Conservation (phyloP, 106 monocot genomes). For the Vanilla planifolia region DNA sequence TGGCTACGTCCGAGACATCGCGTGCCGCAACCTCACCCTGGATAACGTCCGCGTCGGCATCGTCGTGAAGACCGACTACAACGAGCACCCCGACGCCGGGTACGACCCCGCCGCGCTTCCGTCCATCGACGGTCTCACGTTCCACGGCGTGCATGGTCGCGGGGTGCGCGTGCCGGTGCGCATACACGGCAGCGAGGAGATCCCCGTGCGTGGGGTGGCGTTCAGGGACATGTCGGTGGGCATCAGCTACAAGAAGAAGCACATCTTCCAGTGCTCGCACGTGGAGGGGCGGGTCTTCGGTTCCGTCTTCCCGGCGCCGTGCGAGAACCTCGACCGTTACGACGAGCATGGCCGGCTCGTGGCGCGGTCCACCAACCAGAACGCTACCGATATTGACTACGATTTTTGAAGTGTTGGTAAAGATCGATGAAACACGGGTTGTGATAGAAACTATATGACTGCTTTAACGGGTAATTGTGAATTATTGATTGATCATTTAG, state of each 20-base stretch:
- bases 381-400: slow-evolving; percentile 46
- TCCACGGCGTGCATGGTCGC: slow-evolving; percentile 36
- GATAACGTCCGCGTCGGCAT: slow-evolving; percentile 73
- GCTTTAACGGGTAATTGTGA: no score
- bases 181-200: slow-evolving; percentile 56
- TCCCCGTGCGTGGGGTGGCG: slow-evolving; percentile 49
- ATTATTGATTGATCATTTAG: no score
- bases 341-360: slow-evolving; percentile 41
- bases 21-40: slow-evolving; percentile 60
- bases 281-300: slow-evolving; percentile 64
- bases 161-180: slow-evolving; percentile 62
- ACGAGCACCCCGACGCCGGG: slow-evolving; percentile 61
- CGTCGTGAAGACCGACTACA: slow-evolving; percentile 76
- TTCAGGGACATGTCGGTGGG: slow-evolving; percentile 62
- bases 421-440: no score
- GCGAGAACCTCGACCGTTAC: slow-evolving; percentile 51
- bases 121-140: slow-evolving; percentile 28
- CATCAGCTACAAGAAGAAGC: slow-evolving; percentile 69
- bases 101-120: slow-evolving; percentile 49
- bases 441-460: no score
- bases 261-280: slow-evolving; percentile 66
- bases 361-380: slow-evolving; percentile 20
- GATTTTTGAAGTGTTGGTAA: slow-evolving; percentile 21
- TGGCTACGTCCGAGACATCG: slow-evolving; percentile 50
- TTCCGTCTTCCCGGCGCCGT: slow-evolving; percentile 59